phyloP scores from a whole-genome alignment of 2,329 filamentous ascomycete genomes.

The Cladosporium sp. region DNA sequence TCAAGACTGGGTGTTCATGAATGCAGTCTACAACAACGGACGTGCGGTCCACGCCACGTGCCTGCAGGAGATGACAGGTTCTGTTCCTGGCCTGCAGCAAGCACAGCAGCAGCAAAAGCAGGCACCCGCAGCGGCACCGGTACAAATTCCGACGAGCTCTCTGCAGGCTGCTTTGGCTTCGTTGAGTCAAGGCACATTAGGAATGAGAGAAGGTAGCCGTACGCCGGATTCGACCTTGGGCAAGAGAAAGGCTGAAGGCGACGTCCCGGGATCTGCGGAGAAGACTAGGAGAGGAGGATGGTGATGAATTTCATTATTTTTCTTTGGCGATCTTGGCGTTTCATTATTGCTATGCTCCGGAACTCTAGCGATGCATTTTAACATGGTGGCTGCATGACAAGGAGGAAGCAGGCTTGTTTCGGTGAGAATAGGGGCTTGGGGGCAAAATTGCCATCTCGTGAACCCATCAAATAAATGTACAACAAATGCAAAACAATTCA shows the following conservation, averaged over 20 bases:
- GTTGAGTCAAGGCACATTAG: slow-evolving; percentile 17
- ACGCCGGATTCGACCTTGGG: slow-evolving; percentile 37
- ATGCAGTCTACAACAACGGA: slow-evolving; percentile 74
- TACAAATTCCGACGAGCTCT: slow-evolving; percentile 19
- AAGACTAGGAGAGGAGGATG: slow-evolving; percentile 16
- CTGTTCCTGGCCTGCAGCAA: slow-evolving; percentile 3
- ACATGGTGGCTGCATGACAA: background rate
- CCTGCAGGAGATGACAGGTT: slow-evolving; percentile 66
- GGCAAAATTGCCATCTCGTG: background rate
- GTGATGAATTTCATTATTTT: background rate
- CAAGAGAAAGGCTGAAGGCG: slow-evolving; percentile 37
- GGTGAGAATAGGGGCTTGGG: background rate
- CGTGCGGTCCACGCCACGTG: slow-evolving; percentile 90
- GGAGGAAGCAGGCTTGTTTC: background rate
- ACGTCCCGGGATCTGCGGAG: slow-evolving; percentile 22
- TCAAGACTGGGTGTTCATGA: slow-evolving; percentile 96
- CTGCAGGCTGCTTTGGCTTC: slow-evolving; percentile 30
- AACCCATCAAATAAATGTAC: background rate
- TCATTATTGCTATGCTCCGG: background rate
- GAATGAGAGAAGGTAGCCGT: slow-evolving; percentile 34
- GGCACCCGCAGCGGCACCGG: background rate
- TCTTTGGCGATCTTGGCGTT: background rate
- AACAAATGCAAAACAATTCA: background rate
- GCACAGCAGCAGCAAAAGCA: slow-evolving; percentile 45
- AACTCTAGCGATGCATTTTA: background rate